Percentiles rank a stretch among this genome's conserved stretches.
Evolutionary conservation across 495 filamentous ascomycete species (phyloP).

Genomic region (Hypoxylon perforatum): DNA sequence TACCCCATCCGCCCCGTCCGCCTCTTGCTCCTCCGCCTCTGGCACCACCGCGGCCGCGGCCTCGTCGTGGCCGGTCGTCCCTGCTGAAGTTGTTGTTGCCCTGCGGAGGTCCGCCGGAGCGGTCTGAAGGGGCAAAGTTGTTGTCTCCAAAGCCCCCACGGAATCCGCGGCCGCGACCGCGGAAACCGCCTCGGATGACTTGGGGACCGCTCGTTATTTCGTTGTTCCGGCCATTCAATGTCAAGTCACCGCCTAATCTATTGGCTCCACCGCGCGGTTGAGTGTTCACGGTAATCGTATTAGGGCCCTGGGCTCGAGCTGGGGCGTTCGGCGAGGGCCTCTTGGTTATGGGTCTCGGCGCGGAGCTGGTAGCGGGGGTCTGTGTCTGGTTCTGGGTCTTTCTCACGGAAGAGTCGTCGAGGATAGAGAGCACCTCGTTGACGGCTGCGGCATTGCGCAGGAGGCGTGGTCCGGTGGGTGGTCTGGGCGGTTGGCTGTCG

Average conservation of each 20-base stretch:
- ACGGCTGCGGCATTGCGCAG: slow-evolving; percentile 28
- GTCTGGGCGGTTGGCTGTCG: slow-evolving; percentile 8
- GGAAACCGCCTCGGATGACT: slow-evolving; percentile 38
- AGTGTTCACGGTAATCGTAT: slow-evolving; percentile 21
- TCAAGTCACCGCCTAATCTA: not conserved
- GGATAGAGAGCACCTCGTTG: slow-evolving; percentile 26
- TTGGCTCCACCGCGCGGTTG: not conserved
- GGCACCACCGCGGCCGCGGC: slow-evolving; percentile 9
- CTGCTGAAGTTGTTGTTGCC: too few species aligned
- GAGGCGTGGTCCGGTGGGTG: slow-evolving; percentile 16
- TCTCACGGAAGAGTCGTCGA: slow-evolving; percentile 9
- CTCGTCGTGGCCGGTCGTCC: slow-evolving; percentile 31
- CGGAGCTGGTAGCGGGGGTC: not conserved
- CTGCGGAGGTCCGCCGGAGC: slow-evolving; percentile 3
- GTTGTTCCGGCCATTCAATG: not conserved
- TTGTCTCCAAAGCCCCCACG: slow-evolving; percentile 6
- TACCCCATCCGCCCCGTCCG: not conserved
- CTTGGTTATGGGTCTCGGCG: not conserved
- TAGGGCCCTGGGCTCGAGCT: slow-evolving; percentile 38
- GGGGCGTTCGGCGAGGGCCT: slow-evolving; percentile 27
- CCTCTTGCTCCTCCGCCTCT: not conserved
- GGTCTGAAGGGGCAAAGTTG: not conserved
- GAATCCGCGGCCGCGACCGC: slow-evolving; percentile 21
- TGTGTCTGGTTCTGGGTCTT: too few species aligned
- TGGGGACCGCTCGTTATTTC: slow-evolving; percentile 1